Evolutionary conservation across 2,329 filamentous ascomycete species (phyloP), one percentile per base, ranked within the genome.

Genomic region (Drechslerella stenobrocha): DNA sequence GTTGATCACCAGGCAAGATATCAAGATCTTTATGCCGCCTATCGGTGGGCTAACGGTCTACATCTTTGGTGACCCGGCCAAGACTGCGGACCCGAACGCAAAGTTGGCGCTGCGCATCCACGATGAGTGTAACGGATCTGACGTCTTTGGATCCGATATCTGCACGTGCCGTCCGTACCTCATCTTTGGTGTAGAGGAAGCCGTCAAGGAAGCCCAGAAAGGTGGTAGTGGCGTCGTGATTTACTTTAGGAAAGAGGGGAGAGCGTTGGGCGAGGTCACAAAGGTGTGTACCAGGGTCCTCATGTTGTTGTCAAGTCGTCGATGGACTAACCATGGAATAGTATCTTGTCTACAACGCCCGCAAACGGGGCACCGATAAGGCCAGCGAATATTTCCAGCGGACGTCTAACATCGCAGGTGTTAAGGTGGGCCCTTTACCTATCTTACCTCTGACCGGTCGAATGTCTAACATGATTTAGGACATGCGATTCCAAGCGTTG

Each of bases 91-190:
- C 75, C 86, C 90, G 46, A 88, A 87, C 55, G 86, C 86, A 59
- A 84, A 83, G 67, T 81, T 97, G 40, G 90, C 93, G 11, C 80
- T 97, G 64, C 86, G 93, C 72, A 86, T 97, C 46, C 93, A 89
- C 76, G 86, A 88, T 74, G 86, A 88, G 80, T 97, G 93, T 78
- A 97, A 97, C 75, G 93, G 93, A 60, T 95, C 89, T 76, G 93
- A 98, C 77, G 93, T 97, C 42, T 98, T 97, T 76, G 90, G 92
- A 66, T 96, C 90, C 18, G 93, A 98, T 76, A 98, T 97, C 74
- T 97, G 93, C 79, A 97, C 93, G 8, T 97, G 92, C 77, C 84
- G 89, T 59, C 93, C 93, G 13, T 97, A 97, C 76, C 84, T 97
- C 60, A 95, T 95, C 74, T 97, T 95, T 75, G 93, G 93, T 69